Evolutionary conservation across 2,329 filamentous ascomycete species (phyloP), one percentile per base, ranked within the genome.

Genomic region (Falciphora oryzae): DNA sequence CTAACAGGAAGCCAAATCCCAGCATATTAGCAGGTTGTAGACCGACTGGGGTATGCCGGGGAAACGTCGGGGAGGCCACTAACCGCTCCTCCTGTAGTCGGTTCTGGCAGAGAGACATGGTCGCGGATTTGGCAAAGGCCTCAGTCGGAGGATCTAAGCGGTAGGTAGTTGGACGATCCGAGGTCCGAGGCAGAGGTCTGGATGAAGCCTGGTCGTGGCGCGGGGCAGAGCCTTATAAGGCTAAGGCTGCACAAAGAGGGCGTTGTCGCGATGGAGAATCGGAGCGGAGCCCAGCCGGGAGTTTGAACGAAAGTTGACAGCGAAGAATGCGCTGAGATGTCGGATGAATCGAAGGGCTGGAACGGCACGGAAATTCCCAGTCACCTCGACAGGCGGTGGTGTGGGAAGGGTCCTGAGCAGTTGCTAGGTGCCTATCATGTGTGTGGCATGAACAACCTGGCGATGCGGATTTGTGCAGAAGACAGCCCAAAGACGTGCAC

Each of bases 61-160:
- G 53, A 29, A 28, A 3, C 6, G 32, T 13, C 29, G 18, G 16
- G 28, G 25, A 59, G 25, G 57, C 57, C 27, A 77, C 85, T 69
- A 83, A 93, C 91, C 92, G 83, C 81, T 97, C 93, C 78, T 96
- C 93, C 69, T 92, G 89, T 56, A 97, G 83, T 67, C 94, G 86
- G 74, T 96, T 96, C 73, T 90, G 87, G 75, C 93, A 97, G 63
- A 98, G 85, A 71, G 93, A 90, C 92, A 97, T 97, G 66, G 65
- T 76, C 63, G 56, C 57, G 22, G 63, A 18, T 32, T n/a, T 18
- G 44, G 18, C 18, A 7, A 22, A n/a, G 44, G 18, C 14, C 44
- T 53, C 18, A 14, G 32, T 35, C 13, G 10, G 10, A 35, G 10
- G 13, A 11, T 14, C 13, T 8, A 22, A 44, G 18, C 7, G 4